Evolutionary conservation across 2,329 filamentous ascomycete species (phyloP).

Genomic region (Verticillium albo-atrum): DNA sequence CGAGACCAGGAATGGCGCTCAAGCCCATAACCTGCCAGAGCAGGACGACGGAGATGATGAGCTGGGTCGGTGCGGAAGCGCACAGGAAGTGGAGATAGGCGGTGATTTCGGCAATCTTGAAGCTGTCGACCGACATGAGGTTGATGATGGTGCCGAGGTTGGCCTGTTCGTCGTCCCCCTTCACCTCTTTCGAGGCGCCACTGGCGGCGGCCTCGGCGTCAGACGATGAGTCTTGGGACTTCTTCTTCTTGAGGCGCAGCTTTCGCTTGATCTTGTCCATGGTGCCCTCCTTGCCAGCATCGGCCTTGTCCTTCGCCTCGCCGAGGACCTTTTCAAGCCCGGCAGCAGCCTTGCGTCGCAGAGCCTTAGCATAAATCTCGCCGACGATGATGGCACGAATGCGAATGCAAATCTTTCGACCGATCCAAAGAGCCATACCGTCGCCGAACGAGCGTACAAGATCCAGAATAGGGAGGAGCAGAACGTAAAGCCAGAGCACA

Average conservation of each 20-base stretch:
- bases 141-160: slow-evolving; percentile 99
- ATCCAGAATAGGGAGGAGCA: slow-evolving; percentile 80
- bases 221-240: background rate
- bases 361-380: slow-evolving; percentile 93
- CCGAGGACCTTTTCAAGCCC: slow-evolving; percentile 71
- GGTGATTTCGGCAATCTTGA: slow-evolving; percentile 94
- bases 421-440: slow-evolving; percentile 86
- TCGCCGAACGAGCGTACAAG: slow-evolving; percentile 77
- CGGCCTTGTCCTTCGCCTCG: slow-evolving; percentile 36
- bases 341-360: slow-evolving; percentile 83
- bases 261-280: slow-evolving; percentile 47
- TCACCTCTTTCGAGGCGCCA: slow-evolving; percentile 28
- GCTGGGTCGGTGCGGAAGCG: slow-evolving; percentile 84
- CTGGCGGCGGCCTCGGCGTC: slow-evolving; percentile 28
- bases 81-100: slow-evolving; percentile 96
- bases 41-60: slow-evolving; percentile 73
- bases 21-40: slow-evolving; percentile 88
- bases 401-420: slow-evolving; percentile 89
- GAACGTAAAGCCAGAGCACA: slow-evolving; percentile 93
- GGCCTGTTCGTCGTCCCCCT: slow-evolving; percentile 65
- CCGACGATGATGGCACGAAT: slow-evolving; percentile 93
- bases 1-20: slow-evolving; percentile 89
- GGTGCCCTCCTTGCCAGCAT: slow-evolving; percentile 28
- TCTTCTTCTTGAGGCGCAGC: slow-evolving; percentile 44
- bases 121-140: slow-evolving; percentile 98